A percentile compares a stretch with the other conserved stretches of the same genome.
These are phyloP conservation scores for Metschnikowia orientalis DNA, from an alignment of 805 yeast genomes.

Conservation along the genomic window DNA sequence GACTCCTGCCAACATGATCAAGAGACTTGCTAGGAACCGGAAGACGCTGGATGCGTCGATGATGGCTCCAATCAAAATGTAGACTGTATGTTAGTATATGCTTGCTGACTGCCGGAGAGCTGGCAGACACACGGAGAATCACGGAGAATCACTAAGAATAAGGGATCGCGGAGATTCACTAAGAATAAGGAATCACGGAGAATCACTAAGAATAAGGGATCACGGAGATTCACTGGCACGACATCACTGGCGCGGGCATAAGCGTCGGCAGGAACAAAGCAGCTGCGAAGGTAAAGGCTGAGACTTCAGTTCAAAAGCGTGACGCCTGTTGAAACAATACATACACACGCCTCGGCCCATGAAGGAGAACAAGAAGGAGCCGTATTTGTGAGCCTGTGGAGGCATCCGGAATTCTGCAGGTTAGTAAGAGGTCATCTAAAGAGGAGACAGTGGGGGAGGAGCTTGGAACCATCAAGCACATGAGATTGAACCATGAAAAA, in stretches of 20 bases:
- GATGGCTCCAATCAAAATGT: constrained; percentile 34
- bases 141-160: no score
- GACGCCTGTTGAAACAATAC: constrained; percentile 24
- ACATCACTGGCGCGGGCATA: no score
- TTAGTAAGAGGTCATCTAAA: no score
- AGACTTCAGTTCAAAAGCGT: neutral
- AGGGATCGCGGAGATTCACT: no score
- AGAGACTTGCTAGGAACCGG: constrained; percentile 52
- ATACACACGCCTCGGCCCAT: constrained; percentile 69
- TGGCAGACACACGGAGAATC: no score
- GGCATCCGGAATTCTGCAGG: constrained; percentile 48
- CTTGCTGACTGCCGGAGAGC: no score
- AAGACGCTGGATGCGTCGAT: constrained; percentile 49
- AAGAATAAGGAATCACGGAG: no score
- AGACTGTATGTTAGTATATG: constrained; percentile 33
- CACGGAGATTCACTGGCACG: no score
- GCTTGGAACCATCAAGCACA: no score
- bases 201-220: no score
- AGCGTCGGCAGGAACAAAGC: no score
- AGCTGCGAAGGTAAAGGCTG: neutral
- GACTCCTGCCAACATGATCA: constrained; percentile 59
- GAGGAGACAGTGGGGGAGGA: neutral
- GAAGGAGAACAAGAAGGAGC: constrained; percentile 64
- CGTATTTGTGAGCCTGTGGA: constrained; percentile 59
- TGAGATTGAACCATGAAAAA: no score